Evolutionary conservation across 768 basidiomycete species (phyloP).

Genomic region (Amanita pseudoporphyria): DNA sequence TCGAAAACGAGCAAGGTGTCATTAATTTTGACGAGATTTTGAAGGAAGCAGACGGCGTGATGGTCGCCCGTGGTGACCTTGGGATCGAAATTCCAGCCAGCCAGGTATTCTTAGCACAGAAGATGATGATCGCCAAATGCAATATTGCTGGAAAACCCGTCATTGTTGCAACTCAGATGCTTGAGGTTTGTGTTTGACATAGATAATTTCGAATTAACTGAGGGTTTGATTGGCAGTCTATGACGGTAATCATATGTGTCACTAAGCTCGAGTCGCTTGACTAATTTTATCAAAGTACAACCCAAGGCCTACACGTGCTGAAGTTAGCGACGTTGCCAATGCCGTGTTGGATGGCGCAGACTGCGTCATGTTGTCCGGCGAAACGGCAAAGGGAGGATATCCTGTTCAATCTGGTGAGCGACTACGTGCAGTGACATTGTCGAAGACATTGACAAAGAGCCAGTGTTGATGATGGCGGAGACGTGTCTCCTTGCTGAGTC

Average conservation of each 20-base stretch:
- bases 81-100: constrained; percentile 99
- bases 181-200: constrained; percentile 52
- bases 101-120: constrained; percentile 98
- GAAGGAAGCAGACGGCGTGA: constrained; percentile 92
- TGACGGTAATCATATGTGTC: constrained; percentile 57
- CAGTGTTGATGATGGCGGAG: constrained; percentile 97
- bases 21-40: constrained; percentile 99
- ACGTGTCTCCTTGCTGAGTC: constrained; percentile 95
- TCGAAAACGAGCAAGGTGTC: constrained; percentile 99
- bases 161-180: constrained; percentile 99
- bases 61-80: constrained; percentile 99
- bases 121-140: constrained; percentile 99
- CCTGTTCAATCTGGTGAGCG: constrained; percentile 85
- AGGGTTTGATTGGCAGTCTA: constrained; percentile 46
- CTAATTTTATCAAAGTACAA: constrained; percentile 59
- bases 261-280: neutral
- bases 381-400: constrained; percentile 97
- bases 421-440: neutral
- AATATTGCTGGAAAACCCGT: constrained; percentile 97
- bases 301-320: constrained; percentile 96
- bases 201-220: neutral
- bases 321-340: constrained; percentile 98
- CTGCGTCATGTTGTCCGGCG: constrained; percentile 99
- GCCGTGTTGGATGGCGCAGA: constrained; percentile 98
- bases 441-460: constrained; percentile 25